Evolutionary conservation across 352 stramenopile genomes (phyloP), one percentile per base, ranked within the genome.

Genomic region (Pythium monospermum): DNA sequence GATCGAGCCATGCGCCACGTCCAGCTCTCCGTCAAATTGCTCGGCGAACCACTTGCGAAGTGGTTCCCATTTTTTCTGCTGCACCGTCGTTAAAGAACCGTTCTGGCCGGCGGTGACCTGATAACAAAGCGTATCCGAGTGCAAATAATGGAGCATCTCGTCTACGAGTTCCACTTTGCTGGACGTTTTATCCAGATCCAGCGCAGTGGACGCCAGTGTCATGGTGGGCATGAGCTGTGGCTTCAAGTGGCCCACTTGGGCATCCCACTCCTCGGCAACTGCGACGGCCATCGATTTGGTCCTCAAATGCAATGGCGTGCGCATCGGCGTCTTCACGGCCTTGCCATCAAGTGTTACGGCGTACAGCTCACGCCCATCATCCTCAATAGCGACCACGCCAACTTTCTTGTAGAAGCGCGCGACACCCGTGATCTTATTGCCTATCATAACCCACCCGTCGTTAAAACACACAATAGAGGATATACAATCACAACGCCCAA

Each of bases 61-160:
- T 21, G 84, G 73, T 12, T 74, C 68, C 84, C 84, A 94, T 65
- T 91, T 91, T 68, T 92, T 91, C 35, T 86, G 69, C 71, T 94
- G 84, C 36, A 84, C 59, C 41, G 64, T 48, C 36, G 82, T 69
- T n/a, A 94, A 80, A 59, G 90, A 87, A 32, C 91, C 82, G 52
- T 88, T 69, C 52, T 92, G 82, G 45, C 87, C 76, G 19, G 71
- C 78, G 26, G 82, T 88, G 13, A 91, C 76, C 51, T 88, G 73
- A 59, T 90, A 93, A 73, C 83, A 93, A n/a, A 93, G 67, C n/a
- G 83, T 94, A 67, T 94, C 84, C 38, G 82, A 91, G 59, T 91
- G 68, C 49, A 94, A 56, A 61, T 92, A 94, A 59, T 91, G 82
- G 66, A 92, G 66, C 63, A 94, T 89, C 64, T 94, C 82, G 41